phyloP scores from a whole-genome alignment of 129 eudicot genomes.

The Pittosporum tobira region DNA sequence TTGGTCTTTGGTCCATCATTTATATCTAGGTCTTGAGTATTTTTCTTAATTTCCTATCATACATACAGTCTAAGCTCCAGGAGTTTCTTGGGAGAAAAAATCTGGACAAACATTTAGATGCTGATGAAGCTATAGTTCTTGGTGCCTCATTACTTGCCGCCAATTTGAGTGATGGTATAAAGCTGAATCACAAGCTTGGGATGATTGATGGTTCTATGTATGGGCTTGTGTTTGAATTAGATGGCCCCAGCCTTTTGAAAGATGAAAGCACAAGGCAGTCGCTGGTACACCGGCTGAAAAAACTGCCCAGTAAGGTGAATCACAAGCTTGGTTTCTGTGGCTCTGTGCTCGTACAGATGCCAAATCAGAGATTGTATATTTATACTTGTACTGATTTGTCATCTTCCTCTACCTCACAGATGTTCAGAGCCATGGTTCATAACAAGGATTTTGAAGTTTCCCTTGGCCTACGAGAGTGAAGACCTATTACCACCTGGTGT shows the following conservation, averaged over 20 bases:
- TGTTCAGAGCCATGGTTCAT: conserved; percentile 77
- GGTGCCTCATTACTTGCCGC: conserved; percentile 27
- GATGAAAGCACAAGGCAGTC: conserved; percentile 7
- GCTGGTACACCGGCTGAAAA: conserved; percentile 11
- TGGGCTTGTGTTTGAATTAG: no score
- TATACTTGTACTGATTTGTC: conserved; percentile 4
- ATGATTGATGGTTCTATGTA: no score
- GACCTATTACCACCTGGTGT: conserved; percentile 74
- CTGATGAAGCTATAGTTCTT: conserved; percentile 52
- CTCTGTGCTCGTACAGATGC: no score
- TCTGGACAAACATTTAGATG: no score
- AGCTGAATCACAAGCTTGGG: conserved; percentile 5
- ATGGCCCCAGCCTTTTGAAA: no score
- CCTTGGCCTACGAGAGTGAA: conserved; percentile 71
- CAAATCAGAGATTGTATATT: background rate
- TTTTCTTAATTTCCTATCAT: background rate
- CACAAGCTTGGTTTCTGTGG: background rate
- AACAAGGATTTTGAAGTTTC: conserved; percentile 87
- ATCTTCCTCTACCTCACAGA: conserved; percentile 33
- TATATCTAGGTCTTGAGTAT: no score
- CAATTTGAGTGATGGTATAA: no score
- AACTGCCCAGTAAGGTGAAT: conserved; percentile 1
- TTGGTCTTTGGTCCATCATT: no score
- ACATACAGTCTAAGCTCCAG: conserved; percentile 86
- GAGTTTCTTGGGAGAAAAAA: conserved; percentile 67